Evolutionary conservation across 2,329 filamentous ascomycete species (phyloP).

Genomic region (Pyrenophora graminea): DNA sequence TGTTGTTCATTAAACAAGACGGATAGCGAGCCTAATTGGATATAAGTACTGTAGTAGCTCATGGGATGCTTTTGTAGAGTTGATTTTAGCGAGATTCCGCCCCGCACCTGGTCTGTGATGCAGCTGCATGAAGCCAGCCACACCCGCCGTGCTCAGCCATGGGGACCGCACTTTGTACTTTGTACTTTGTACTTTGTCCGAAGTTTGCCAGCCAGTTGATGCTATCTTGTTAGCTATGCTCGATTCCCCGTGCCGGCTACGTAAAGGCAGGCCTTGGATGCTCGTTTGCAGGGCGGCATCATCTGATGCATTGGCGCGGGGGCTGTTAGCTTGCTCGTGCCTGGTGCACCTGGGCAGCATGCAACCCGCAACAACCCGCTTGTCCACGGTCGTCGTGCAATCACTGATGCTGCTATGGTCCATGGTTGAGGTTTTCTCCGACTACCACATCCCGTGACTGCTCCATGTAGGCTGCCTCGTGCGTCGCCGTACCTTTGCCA

Average conservation of each 20-base stretch:
- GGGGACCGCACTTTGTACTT: no score
- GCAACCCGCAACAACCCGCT: not conserved
- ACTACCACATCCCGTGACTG: not conserved
- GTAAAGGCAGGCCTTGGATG: no score
- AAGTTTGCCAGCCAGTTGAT: no score
- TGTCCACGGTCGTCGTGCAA: no score
- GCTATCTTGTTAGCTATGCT: no score
- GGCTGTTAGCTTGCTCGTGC: not conserved
- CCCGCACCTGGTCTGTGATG: slow-evolving; percentile 3
- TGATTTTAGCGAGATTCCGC: slow-evolving; percentile 2
- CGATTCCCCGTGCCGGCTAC: no score
- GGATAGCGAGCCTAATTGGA: no score
- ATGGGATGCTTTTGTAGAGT: not conserved
- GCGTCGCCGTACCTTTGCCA: not conserved
- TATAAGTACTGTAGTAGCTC: no score
- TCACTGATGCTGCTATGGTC: not conserved
- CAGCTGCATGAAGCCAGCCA: not conserved
- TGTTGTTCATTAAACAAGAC: not conserved
- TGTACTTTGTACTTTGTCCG: no score
- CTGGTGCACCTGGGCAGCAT: no score
- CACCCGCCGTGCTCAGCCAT: not conserved
- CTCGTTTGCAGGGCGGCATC: not conserved
- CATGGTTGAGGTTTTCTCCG: not conserved
- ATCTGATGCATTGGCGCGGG: not conserved
- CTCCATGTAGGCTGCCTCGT: not conserved